These are phyloP conservation scores for Chamaenerion angustifolium DNA, from an alignment of 345 rosid species.

Conservation along the genomic window DNA sequence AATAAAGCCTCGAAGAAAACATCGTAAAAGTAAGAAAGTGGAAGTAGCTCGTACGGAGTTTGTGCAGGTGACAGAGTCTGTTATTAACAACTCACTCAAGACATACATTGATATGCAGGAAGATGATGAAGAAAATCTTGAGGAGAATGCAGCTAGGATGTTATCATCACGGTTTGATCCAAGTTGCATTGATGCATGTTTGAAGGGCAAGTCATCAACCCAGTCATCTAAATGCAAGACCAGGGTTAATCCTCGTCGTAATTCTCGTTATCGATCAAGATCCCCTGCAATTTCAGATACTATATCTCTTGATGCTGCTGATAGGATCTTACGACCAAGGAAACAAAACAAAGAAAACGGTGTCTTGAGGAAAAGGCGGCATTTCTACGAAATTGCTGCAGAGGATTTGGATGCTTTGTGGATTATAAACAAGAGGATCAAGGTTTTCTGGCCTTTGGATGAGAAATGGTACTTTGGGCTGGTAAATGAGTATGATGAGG, in stretches of 20 bases:
- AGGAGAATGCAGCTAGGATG: conserved; percentile 97
- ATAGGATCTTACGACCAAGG: conserved; percentile 69
- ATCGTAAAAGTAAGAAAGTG: conserved; percentile 40
- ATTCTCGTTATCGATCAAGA: conserved; percentile 5
- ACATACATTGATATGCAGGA: conserved; percentile 28
- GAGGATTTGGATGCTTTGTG: conserved; percentile 62
- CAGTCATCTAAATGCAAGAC: conserved; percentile 26
- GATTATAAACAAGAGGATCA: conserved; percentile 63
- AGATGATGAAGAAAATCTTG: conserved; percentile 91
- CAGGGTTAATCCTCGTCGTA: conserved; percentile 21
- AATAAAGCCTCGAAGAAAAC: conserved; percentile 25
- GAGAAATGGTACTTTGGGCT: conserved; percentile 84
- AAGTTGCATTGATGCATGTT: conserved; percentile 60
- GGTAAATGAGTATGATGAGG: conserved; percentile 55
- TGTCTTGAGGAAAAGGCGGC: conserved; percentile 57
- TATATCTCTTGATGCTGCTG: conserved; percentile 42
- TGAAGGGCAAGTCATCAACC: conserved; percentile 29
- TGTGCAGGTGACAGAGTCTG: conserved; percentile 26
- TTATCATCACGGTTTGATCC: conserved; percentile 87
- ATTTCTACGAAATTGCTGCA: conserved; percentile 61
- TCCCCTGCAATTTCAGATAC: conserved; percentile 35
- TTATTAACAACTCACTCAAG: conserved; percentile 21
- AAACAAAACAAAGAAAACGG: conserved; percentile 39
- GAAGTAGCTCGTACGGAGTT: conserved; percentile 12
- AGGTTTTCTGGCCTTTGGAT: conserved; percentile 95